Conservation (phyloP, 345 rosid genomes). For the Xanthoceras sorbifolium region DNA sequence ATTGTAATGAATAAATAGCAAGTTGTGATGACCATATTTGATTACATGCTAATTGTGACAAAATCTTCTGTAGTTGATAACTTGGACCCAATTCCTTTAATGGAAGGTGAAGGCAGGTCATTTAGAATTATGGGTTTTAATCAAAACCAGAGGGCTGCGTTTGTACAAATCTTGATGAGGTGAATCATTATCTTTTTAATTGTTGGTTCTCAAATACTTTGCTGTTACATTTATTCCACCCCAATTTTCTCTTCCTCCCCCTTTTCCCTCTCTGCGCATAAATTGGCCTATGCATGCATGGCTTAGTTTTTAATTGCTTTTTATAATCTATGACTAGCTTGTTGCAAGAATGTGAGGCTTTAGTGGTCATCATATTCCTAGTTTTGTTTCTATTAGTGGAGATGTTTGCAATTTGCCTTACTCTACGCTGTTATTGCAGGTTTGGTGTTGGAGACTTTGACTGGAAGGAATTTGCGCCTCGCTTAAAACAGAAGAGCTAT, state of each 20-base stretch:
- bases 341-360: conserved; percentile 19
- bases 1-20: background rate
- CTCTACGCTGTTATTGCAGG: conserved; percentile 43
- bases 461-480: conserved; percentile 85
- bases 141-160: conserved; percentile 92
- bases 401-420: conserved; percentile 21
- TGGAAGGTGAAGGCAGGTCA: conserved; percentile 99
- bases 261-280: background rate
- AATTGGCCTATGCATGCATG: background rate
- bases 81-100: conserved; percentile 78
- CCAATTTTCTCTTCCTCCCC: background rate
- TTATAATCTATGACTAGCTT: background rate
- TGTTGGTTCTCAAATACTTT: conserved; percentile 5
- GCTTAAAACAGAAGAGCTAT: conserved; percentile 87
- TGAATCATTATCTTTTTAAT: conserved; percentile 21
- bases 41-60: conserved; percentile 19
- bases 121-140: conserved; percentile 92
- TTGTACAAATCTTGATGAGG: conserved; percentile 96
- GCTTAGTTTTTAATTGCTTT: background rate
- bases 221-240: conserved; percentile 2
- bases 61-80: conserved; percentile 53
- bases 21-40: background rate
- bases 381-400: conserved; percentile 3
- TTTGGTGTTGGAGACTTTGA: conserved; percentile 89
- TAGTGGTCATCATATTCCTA: background rate